Evolutionary conservation across 2,329 filamentous ascomycete genomes (phyloP).

Genomic region (Neophaeococcomyces mojaviensis): DNA sequence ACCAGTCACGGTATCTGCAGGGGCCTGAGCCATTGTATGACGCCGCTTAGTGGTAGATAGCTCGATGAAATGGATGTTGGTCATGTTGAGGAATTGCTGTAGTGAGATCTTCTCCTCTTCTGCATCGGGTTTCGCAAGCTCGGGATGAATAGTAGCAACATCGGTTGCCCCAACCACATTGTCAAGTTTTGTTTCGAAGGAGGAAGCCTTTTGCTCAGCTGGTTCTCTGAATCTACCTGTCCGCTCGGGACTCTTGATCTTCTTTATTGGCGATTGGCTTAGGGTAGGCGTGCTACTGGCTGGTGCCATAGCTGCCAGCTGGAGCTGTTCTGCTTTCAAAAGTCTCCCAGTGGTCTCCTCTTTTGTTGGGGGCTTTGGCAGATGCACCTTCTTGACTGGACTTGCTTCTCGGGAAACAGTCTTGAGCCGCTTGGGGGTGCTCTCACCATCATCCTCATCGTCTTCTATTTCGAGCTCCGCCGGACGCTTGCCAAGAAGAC

Average conservation of each 20-base stretch:
- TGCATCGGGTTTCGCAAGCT: constrained; percentile 17
- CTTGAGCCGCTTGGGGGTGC: constrained; percentile 57
- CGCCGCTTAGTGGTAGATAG: constrained; percentile 91
- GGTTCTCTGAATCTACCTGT: constrained; percentile 51
- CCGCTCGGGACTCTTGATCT: constrained; percentile 49
- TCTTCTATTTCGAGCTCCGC: constrained; percentile 59
- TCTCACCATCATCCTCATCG: constrained; percentile 49
- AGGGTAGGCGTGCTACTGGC: constrained; percentile 32
- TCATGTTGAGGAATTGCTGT: constrained; percentile 89
- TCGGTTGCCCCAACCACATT: constrained; percentile 24
- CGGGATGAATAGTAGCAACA: constrained; percentile 16
- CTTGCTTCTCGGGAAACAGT: constrained; percentile 56
- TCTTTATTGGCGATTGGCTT: constrained; percentile 43
- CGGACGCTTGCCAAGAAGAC: constrained; percentile 67
- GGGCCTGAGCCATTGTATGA: constrained; percentile 54
- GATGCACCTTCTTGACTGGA: constrained; percentile 66
- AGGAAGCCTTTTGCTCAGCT: constrained; percentile 16
- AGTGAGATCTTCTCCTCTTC: constrained; percentile 63
- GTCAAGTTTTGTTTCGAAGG: constrained; percentile 25
- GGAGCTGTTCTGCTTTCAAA: constrained; percentile 31
- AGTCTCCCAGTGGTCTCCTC: constrained; percentile 57
- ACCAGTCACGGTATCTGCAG: constrained; percentile 8
- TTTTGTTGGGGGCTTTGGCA: constrained; percentile 62
- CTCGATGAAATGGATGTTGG: constrained; percentile 97
- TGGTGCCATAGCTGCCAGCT: constrained; percentile 34